Conservation (phyloP, 208 protist genomes). For the Acanthamoeba sp. region DNA sequence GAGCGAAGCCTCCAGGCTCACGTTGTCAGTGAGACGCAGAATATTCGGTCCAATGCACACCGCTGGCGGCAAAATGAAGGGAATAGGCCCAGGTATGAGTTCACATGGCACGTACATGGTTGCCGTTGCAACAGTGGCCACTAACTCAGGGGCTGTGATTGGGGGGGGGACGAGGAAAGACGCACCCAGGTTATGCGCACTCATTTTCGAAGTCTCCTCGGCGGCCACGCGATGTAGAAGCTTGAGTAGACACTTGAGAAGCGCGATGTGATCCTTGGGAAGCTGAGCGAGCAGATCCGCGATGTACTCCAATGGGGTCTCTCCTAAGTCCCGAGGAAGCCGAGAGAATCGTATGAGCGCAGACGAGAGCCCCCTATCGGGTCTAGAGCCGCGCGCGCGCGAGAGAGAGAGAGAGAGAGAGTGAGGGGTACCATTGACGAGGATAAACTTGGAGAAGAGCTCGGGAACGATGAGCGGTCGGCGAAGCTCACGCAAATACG, state of each 20-base stretch:
- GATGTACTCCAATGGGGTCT: conserved; percentile 25
- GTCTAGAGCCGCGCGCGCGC: too few relatives aligned
- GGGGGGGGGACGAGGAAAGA: not conserved
- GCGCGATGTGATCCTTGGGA: conserved; percentile 29
- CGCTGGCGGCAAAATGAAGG: not conserved
- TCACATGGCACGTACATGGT: too few relatives aligned
- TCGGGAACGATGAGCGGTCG: conserved; percentile 61
- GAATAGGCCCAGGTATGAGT: not conserved
- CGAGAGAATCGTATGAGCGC: not conserved
- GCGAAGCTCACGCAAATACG: conserved; percentile 57
- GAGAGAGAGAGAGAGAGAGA: not conserved
- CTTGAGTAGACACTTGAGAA: conserved; percentile 68
- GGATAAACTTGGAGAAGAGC: conserved; percentile 68
- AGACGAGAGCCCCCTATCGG: too few relatives aligned
- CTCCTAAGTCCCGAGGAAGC: not conserved
- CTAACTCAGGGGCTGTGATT: too few relatives aligned
- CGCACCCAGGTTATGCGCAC: conserved; percentile 20
- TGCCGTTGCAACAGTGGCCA: too few relatives aligned
- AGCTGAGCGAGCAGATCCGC: conserved; percentile 19
- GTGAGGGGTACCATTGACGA: conserved; percentile 19
- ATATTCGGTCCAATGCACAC: conserved; percentile 75
- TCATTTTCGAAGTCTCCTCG: conserved; percentile 63
- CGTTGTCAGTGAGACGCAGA: conserved; percentile 25
- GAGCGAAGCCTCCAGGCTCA: conserved; percentile 65
- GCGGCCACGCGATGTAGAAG: conserved; percentile 60